Conservation (phyloP, 2,329 filamentous ascomycete species). For the Xylariaceae sp. region DNA sequence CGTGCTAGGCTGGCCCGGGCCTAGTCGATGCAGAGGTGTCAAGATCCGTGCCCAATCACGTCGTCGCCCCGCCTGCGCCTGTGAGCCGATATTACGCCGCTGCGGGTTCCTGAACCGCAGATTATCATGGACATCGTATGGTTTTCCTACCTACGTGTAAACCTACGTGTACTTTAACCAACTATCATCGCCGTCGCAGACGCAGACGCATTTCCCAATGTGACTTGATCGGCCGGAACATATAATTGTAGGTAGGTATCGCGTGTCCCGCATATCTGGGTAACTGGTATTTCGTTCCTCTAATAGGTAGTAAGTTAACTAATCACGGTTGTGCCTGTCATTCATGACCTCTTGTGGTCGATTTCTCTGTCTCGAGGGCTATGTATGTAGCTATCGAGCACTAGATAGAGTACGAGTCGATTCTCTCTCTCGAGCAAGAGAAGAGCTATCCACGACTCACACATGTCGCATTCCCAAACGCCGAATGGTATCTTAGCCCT, state of each 20-base stretch:
- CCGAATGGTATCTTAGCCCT: conserved; percentile 22
- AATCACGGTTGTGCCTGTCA: neutral
- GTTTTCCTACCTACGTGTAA: neutral
- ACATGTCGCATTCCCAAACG: conserved; percentile 30
- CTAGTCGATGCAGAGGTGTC: neutral
- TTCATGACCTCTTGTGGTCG: conserved; percentile 10
- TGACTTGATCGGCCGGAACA: neutral
- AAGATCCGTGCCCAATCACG: conserved; percentile 10
- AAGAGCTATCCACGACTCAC: conserved; percentile 23
- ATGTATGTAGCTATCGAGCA: conserved; percentile 4
- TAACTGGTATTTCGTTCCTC: neutral
- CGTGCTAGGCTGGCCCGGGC: neutral
- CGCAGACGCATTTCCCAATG: neutral
- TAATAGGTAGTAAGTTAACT: neutral
- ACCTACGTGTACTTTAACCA: neutral
- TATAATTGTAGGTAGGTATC: neutral
- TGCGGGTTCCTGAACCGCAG: neutral
- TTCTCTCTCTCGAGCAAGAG: conserved; percentile 17
- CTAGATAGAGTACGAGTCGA: conserved; percentile 17
- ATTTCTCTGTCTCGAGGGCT: conserved; percentile 14
- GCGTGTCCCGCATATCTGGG: no score
- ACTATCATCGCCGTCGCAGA: neutral
- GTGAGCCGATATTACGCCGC: neutral
- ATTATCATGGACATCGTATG: neutral
- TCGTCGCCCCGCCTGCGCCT: neutral